Evolutionary conservation across 345 rosid genomes (phyloP), one percentile per base, ranked within the genome.

Genomic region (Citrus inodora): DNA sequence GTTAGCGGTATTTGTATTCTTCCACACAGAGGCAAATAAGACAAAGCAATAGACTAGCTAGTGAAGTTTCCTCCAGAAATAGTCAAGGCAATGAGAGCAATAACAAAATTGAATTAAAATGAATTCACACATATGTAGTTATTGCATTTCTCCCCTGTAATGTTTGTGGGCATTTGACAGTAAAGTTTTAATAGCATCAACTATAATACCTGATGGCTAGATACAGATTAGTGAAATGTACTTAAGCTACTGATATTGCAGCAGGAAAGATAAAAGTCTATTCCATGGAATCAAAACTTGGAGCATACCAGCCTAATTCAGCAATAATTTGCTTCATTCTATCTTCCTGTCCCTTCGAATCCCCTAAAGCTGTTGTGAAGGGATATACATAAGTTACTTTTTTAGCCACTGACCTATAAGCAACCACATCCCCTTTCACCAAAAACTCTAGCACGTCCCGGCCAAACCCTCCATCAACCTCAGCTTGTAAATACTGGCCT

Each of bases 351-450:
- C 98, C 97, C 73, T 88, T 90, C 0, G 99, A 92, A 76, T 95
- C 97, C 46, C 98, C 98, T 11, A 93, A 85, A 27, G 98, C 95
- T 51, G 99, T 92, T 6, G 97, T 90, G 85, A 95, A 95, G 1
- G 99, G 99, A 79, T 95, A 95, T 21, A 95, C 85, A 86, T 88
- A 93, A 11, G 97, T 93, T 7, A 91, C 96, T 78, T 91, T 93
- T 51, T 88, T 85, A 56, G 97, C 96, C 98, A 90, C 90, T 9
- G 80, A 80, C 83, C 99, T 89, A 28, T 89, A 93, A 66, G 90
- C 82, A 80, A 88, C 96, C 78, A 88, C 95, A 73, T 92, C 98
- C 74, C 90, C 88, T 80, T 85, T 92, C 75, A 93, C 92, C 88
- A 92, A 68, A 82, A 93, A 93, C 88, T 95, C 96, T 63, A 93